These are phyloP conservation scores for Xylaria sp. DNA, from an alignment of 2,329 filamentous ascomycete species.

Conservation along the genomic window DNA sequence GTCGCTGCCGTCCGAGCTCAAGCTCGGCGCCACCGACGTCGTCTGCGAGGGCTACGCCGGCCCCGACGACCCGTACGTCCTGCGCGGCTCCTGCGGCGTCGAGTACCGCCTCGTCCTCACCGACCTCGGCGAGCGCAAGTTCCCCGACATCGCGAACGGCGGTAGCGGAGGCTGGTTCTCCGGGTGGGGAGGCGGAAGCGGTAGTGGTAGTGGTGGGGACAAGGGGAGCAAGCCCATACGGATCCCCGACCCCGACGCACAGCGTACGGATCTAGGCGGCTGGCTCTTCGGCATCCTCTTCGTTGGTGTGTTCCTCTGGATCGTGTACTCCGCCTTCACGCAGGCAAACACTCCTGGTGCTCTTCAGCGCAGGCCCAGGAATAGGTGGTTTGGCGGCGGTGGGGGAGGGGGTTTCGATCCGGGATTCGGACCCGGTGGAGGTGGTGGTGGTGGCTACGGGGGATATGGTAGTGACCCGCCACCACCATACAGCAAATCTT, in stretches of 20 bases:
- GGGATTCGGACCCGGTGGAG: conserved; percentile 57
- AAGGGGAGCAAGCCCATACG: conserved; percentile 5
- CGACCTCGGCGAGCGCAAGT: conserved; percentile 76
- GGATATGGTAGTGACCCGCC: conserved; percentile 57
- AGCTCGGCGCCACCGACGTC: conserved; percentile 87
- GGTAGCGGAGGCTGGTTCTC: conserved; percentile 52
- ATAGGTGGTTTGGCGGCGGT: conserved; percentile 51
- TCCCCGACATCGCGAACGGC: conserved; percentile 65
- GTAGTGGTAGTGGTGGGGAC: conserved; percentile 44
- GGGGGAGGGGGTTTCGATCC: conserved; percentile 56
- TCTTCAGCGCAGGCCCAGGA: conserved; percentile 39
- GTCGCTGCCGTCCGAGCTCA: conserved; percentile 68
- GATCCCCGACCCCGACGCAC: conserved; percentile 17
- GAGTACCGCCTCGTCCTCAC: conserved; percentile 88
- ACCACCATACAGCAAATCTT: conserved; percentile 63
- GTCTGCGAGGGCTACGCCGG: conserved; percentile 88
- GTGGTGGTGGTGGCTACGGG: conserved; percentile 49
- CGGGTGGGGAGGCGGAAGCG: conserved; percentile 43
- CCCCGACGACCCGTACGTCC: conserved; percentile 82
- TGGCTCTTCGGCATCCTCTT: conserved; percentile 72
- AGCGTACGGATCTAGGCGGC: conserved; percentile 50
- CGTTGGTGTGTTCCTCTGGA: conserved; percentile 68
- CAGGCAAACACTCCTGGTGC: conserved; percentile 19
- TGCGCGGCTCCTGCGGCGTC: conserved; percentile 92
- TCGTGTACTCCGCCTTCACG: conserved; percentile 66